Conservation (phyloP, 1,139 yeast genomes). For the Lodderomyces oxycetoniae region DNA sequence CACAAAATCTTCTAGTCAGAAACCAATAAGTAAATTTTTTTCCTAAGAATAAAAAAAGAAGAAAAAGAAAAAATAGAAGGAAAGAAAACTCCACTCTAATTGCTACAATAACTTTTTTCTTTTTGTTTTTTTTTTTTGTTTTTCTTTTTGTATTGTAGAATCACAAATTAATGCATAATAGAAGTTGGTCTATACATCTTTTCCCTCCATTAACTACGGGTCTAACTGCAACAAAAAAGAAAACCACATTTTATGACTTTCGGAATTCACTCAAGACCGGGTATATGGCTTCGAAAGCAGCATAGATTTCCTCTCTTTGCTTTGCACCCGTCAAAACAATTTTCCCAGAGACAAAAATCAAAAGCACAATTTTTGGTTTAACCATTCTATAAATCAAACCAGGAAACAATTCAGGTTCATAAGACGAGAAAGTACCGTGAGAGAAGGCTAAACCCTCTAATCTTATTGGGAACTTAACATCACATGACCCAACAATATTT, state of each 20-base stretch:
- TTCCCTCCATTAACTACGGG: no score
- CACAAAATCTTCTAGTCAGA: background rate
- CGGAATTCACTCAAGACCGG: constrained; percentile 98
- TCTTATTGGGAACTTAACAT: constrained; percentile 95
- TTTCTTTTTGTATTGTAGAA: background rate
- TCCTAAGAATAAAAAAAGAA: background rate
- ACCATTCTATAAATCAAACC: constrained; percentile 99
- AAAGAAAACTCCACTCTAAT: no score
- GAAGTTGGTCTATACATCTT: no score
- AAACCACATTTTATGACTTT: constrained; percentile 47
- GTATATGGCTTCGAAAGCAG: constrained; percentile 95
- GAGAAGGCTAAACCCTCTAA: constrained; percentile 96
- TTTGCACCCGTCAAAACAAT: constrained; percentile 98
- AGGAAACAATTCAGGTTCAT: constrained; percentile 97
- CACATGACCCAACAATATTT: constrained; percentile 97
- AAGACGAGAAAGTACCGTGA: constrained; percentile 98
- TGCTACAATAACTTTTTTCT: no score
- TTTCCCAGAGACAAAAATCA: constrained; percentile 95
- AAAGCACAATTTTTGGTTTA: constrained; percentile 92
- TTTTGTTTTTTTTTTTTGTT: no score
- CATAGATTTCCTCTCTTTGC: constrained; percentile 97
- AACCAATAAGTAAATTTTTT: constrained; percentile 4
- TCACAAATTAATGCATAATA: no score
- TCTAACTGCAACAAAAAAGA: no score
- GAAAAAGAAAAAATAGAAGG: background rate